A percentile compares a stretch with the other conserved stretches of the same genome.
Evolutionary conservation across 1,284 basidiomycete genomes (phyloP).

Genomic region (Irpex sp.): DNA sequence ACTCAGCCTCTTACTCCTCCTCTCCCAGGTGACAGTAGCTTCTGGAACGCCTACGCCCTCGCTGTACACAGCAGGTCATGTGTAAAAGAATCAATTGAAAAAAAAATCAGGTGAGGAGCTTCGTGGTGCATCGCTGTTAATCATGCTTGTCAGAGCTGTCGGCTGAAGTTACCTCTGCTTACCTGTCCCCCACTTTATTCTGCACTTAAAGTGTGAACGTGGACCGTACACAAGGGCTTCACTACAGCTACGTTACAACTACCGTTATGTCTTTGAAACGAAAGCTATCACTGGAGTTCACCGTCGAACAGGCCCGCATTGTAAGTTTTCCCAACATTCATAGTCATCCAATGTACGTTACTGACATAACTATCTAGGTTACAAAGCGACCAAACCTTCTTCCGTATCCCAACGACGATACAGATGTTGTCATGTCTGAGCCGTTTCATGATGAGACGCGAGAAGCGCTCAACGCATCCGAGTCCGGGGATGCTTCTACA

Average conservation of each 20-base stretch:
- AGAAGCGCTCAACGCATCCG: not conserved
- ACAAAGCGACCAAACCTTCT: not conserved
- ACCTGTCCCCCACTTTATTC: not conserved
- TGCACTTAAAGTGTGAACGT: not conserved
- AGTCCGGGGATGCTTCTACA: not conserved
- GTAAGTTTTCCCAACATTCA: not conserved
- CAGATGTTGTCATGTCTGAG: not conserved
- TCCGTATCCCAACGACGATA: not conserved
- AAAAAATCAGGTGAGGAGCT: not conserved
- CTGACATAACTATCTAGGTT: not conserved
- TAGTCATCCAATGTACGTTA: not conserved
- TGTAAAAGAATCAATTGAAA: not conserved
- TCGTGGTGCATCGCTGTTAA: not conserved
- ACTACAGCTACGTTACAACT: not conserved
- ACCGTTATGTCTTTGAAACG: not conserved
- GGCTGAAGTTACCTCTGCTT: not conserved
- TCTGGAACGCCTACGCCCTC: no score
- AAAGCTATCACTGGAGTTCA: not conserved
- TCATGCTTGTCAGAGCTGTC: not conserved
- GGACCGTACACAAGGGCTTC: not conserved
- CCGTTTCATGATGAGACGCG: not conserved
- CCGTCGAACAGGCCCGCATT: not conserved
- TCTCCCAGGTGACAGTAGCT: not conserved
- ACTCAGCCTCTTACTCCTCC: not conserved
- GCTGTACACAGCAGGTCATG: not conserved